Conservation (phyloP, 495 filamentous ascomycete genomes). For the Hyaloscypha variabilis region DNA sequence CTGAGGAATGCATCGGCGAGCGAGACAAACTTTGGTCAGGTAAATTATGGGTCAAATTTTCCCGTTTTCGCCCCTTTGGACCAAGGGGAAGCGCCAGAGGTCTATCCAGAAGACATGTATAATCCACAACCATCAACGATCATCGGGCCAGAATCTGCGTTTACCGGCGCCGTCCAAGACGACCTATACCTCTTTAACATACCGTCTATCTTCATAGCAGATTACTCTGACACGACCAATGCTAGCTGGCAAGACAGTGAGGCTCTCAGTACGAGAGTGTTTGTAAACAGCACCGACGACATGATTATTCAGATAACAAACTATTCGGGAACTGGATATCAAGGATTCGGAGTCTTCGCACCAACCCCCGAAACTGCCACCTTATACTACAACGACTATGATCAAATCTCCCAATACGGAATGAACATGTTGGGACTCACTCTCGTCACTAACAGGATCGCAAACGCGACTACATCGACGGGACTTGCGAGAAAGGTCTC, state of each 20-base stretch:
- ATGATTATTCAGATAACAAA: slow-evolving; percentile 17
- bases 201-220: not conserved
- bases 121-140: not conserved
- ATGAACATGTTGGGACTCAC: slow-evolving; percentile 10
- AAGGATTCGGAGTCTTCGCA: slow-evolving; percentile 21
- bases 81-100: not conserved
- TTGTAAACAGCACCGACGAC: slow-evolving; percentile 10
- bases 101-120: slow-evolving; percentile 9
- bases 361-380: slow-evolving; percentile 22
- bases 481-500: not conserved
- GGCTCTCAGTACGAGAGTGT: slow-evolving; percentile 13
- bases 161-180: slow-evolving; percentile 20
- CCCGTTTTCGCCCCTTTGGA: slow-evolving; percentile 15
- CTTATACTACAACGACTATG: slow-evolving; percentile 15
- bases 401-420: not conserved
- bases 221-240: not conserved
- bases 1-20: slow-evolving; percentile 19
- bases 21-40: no score
- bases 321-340: not conserved
- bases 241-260: not conserved
- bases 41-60: no score
- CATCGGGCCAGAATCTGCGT: slow-evolving; percentile 21
- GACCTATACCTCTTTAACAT: slow-evolving; percentile 12
- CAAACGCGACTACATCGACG: not conserved
- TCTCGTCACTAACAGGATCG: slow-evolving; percentile 24